These are phyloP conservation scores for Venturia carpophila DNA, from an alignment of 2,329 filamentous ascomycete genomes.

Conservation along the genomic window DNA sequence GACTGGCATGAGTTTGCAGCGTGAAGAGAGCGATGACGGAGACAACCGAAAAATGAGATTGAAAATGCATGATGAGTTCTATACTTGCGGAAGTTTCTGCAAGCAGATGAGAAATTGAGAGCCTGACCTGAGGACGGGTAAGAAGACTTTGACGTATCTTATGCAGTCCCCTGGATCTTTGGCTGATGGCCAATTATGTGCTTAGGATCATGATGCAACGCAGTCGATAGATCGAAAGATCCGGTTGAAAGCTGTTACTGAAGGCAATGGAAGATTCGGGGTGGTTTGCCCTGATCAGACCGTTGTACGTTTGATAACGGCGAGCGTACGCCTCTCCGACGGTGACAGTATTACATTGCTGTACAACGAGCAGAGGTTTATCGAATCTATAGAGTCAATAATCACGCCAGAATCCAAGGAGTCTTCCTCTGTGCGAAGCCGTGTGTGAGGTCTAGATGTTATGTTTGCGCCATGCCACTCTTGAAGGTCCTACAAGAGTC, in stretches of 20 bases:
- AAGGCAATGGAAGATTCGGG: neutral
- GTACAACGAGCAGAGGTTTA: neutral
- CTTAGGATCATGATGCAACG: neutral
- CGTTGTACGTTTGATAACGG: neutral
- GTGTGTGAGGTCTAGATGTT: neutral
- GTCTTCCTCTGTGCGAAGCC: too few relatives aligned
- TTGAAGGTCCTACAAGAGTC: neutral
- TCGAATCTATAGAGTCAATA: too few relatives aligned
- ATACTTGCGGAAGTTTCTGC: neutral
- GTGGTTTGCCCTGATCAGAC: neutral
- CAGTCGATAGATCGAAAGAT: neutral
- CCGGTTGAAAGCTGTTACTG: neutral
- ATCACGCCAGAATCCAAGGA: too few relatives aligned
- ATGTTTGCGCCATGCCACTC: neutral
- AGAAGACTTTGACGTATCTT: neutral
- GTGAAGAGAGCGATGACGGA: neutral
- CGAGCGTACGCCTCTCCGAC: too few relatives aligned
- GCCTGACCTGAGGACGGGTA: neutral
- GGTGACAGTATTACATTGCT: neutral
- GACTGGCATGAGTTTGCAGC: neutral
- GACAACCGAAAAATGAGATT: neutral
- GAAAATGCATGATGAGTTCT: neutral
- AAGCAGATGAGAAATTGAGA: neutral
- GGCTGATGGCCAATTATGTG: neutral
- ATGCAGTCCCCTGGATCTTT: neutral